Base-by-base conservation (phyloP, 345 rosid genomes). In the Alliaria petiolata region DNA sequence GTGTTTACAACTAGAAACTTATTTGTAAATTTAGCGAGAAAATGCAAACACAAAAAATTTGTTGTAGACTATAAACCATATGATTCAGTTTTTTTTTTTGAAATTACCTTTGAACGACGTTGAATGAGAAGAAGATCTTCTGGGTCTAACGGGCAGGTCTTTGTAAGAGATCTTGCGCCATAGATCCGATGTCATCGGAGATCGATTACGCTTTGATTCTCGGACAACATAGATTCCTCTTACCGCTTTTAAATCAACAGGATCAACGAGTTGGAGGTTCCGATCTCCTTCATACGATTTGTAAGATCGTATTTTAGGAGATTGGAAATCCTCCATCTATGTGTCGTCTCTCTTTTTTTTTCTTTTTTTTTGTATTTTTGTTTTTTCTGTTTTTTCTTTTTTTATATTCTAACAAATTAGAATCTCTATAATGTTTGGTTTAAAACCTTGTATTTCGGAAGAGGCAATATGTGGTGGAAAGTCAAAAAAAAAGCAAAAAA, bases 211-310 rank as follows among this genome's bases (percentile, higher is more conserved):
- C 0, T 38, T 76, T 0, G 79, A 69, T 69, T 76, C 75, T 51
- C 73, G 62, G 3, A 67, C 80, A 11, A 63, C 62, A 3, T 82
- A 69, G 4, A 75, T 62, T 0, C 60, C 61, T 62, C 30, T 63
- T 0, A 54, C 63, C 5, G 67, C 40, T 42, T 51, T 70, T 26
- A 61, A 42, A 26, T 60, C 72, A 0, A 13, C 33, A 17, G 42
- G 62, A 45, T 79, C 17, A 30, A 78, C 45, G 4, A 54, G 51
- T 31, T 63, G 70, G 42, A 76, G 76, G 63, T 75, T 72, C 49
- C 76, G 60, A 70, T 61, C 45, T 36, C 73, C 72, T 65, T 72
- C 62, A 19, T 67, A 43, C 47, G 77, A 54, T 55, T 20, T 54
- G 56, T 64, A 77, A 69, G 51, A 65, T 25, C 69, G 76, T 6